A percentile compares a stretch with the other conserved stretches of the same genome.
Evolutionary conservation across 352 stramenopile species (phyloP).

Genomic region (Phytopythium helicoides): DNA sequence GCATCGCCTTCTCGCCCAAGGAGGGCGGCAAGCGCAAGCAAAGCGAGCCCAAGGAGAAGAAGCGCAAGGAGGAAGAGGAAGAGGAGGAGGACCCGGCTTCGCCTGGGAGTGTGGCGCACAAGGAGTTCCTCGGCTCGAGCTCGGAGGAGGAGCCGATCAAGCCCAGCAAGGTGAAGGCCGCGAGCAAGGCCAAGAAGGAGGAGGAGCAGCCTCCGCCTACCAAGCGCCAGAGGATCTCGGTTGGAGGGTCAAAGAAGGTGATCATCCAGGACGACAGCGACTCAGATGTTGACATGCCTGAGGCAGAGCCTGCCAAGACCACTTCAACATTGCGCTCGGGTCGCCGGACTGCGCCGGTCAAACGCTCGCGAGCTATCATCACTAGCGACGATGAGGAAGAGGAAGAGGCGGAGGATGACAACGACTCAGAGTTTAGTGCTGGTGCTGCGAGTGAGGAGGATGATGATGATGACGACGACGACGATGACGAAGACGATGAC

Average conservation of each 20-base stretch:
- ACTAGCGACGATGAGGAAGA: conserved; percentile 47
- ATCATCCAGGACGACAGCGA: conserved; percentile 86
- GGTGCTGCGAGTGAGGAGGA: conserved; percentile 38
- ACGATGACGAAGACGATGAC: conserved; percentile 41
- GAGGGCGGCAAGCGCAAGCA: conserved; percentile 18
- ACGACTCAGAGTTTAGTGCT: conserved; percentile 54
- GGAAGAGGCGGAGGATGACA: conserved; percentile 31
- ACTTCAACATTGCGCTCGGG: conserved; percentile 4
- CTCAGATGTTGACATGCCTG: conserved; percentile 41
- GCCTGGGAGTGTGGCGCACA: conserved; percentile 24
- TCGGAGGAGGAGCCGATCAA: conserved; percentile 47
- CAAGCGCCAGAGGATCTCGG: conserved; percentile 24
- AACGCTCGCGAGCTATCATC: conserved; percentile 24
- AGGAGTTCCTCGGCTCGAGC: conserved; percentile 69
- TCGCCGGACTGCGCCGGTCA: not conserved
- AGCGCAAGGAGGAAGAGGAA: conserved; percentile 1
- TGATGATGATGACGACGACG: conserved; percentile 45
- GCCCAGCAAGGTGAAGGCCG: too few species aligned
- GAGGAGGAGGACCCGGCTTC: conserved; percentile 5
- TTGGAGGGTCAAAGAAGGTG: conserved; percentile 35
- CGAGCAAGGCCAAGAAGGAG: conserved; percentile 14
- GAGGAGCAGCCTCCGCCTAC: conserved; percentile 28
- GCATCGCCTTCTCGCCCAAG: conserved; percentile 76
- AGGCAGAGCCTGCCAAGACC: conserved; percentile 1
- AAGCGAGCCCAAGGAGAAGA: conserved; percentile 3